Conservation (phyloP, 768 basidiomycete species). For the Boletus coccyginus region DNA sequence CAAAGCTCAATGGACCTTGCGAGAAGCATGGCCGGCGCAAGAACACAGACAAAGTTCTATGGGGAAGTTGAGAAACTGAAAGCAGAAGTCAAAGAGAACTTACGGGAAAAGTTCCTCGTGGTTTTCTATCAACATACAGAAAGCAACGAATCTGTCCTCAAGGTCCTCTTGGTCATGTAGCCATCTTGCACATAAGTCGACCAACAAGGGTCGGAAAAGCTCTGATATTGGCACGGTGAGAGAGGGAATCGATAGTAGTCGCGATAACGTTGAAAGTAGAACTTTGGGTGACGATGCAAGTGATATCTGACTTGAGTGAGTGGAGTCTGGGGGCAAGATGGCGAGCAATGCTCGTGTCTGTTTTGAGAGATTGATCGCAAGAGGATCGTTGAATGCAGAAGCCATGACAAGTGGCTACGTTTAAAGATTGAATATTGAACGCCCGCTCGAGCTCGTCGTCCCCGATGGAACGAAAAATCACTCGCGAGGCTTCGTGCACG, state of each 20-base stretch:
- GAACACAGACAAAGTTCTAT: constrained; percentile 56
- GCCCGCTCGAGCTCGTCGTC: neutral
- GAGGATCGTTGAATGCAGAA: constrained; percentile 46
- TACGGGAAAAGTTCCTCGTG: constrained; percentile 74
- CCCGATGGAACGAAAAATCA: constrained; percentile 4
- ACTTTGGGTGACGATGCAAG: constrained; percentile 38
- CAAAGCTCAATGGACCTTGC: constrained; percentile 54
- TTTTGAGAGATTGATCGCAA: constrained; percentile 53
- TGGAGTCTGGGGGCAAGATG: constrained; percentile 41
- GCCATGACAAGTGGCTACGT: constrained; percentile 11
- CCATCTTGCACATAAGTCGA: constrained; percentile 84
- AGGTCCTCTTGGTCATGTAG: constrained; percentile 49
- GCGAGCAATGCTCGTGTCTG: constrained; percentile 50
- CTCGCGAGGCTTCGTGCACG: constrained; percentile 13
- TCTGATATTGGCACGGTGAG: constrained; percentile 62
- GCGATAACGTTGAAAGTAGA: constrained; percentile 56
- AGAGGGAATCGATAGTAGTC: constrained; percentile 56
- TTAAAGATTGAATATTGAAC: neutral
- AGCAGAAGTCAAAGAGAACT: constrained; percentile 27
- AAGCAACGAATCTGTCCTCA: constrained; percentile 53
- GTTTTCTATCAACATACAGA: constrained; percentile 62
- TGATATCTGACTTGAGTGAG: constrained; percentile 37
- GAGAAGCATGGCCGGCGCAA: constrained; percentile 41
- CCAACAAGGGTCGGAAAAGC: constrained; percentile 70
- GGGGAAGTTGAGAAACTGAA: neutral